Conservation (phyloP, 352 stramenopile species). For the Blastocystis sp. region DNA sequence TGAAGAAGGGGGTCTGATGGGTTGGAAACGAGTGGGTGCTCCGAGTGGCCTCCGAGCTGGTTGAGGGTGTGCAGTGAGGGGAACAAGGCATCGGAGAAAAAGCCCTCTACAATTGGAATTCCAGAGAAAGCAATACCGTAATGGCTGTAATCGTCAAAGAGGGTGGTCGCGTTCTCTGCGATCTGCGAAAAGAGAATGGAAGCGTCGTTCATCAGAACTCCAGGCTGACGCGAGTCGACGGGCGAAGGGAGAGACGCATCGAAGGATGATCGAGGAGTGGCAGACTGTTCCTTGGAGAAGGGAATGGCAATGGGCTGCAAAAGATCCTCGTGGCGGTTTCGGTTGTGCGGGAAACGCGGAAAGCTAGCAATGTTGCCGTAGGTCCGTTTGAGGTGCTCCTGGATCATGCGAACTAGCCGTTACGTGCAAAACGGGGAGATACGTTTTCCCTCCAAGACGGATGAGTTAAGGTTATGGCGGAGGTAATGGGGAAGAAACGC, state of each 20-base stretch:
- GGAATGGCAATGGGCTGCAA: not conserved
- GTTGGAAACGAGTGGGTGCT: not conserved
- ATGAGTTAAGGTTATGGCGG: not conserved
- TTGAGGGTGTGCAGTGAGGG: slow-evolving; percentile 15
- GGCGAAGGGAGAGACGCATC: not conserved
- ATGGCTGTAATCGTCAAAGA: not conserved
- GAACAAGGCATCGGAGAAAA: slow-evolving; percentile 54
- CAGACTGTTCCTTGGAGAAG: not conserved
- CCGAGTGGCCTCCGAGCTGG: not conserved
- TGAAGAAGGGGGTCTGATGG: not conserved
- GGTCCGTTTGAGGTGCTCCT: slow-evolving; percentile 12
- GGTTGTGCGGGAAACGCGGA: not conserved
- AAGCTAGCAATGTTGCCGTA: not conserved
- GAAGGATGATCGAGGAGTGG: not conserved
- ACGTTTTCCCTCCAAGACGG: slow-evolving; percentile 36
- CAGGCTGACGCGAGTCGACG: not conserved
- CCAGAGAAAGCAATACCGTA: not conserved
- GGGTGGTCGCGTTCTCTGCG: not conserved
- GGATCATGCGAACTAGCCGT: slow-evolving; percentile 10
- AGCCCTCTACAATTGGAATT: not conserved
- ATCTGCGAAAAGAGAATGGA: not conserved
- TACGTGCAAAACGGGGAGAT: not conserved
- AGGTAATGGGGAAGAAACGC: slow-evolving; percentile 34
- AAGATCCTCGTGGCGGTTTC: not conserved
- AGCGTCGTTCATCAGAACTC: not conserved